A percentile compares a stretch with the other conserved stretches of the same genome.
Conservation (phyloP, 805 yeast species). For the Barnettozyma wickerhamii region DNA sequence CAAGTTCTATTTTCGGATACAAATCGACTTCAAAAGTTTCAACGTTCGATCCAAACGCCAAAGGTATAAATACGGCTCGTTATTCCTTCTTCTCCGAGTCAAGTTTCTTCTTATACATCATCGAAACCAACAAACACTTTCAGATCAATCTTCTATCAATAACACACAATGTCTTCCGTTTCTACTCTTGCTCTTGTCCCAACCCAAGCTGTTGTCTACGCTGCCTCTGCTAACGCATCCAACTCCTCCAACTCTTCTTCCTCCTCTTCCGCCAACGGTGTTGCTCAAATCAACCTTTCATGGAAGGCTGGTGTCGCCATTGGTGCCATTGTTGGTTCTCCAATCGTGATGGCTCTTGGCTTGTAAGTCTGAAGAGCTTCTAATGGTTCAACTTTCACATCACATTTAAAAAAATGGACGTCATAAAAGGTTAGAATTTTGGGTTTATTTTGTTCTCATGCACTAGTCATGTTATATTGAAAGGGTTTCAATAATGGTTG, state of each 20-base stretch:
- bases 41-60: no score
- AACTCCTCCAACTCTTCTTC: constrained; percentile 16
- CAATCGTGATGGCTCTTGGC: constrained; percentile 30
- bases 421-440: background rate
- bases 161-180: constrained; percentile 16
- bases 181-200: constrained; percentile 25
- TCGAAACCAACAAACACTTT: background rate
- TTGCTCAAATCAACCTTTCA: constrained; percentile 31
- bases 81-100: background rate
- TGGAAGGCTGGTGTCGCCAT: constrained; percentile 38
- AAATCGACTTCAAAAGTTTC: background rate
- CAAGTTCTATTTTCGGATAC: background rate
- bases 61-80: constrained; percentile 3
- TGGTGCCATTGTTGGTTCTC: constrained; percentile 35
- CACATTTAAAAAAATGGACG: background rate
- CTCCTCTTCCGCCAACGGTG: constrained; percentile 25
- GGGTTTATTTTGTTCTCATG: background rate
- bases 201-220: constrained; percentile 25
- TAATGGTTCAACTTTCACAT: constrained; percentile 1
- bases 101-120: background rate
- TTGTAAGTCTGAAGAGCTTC: no score
- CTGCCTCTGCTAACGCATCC: constrained; percentile 19
- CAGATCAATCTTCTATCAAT: background rate
- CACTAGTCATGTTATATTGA: background rate
- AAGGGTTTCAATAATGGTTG: background rate